Conservation (phyloP, 768 basidiomycete species). For the Tubosaeta brunneosetosa region DNA sequence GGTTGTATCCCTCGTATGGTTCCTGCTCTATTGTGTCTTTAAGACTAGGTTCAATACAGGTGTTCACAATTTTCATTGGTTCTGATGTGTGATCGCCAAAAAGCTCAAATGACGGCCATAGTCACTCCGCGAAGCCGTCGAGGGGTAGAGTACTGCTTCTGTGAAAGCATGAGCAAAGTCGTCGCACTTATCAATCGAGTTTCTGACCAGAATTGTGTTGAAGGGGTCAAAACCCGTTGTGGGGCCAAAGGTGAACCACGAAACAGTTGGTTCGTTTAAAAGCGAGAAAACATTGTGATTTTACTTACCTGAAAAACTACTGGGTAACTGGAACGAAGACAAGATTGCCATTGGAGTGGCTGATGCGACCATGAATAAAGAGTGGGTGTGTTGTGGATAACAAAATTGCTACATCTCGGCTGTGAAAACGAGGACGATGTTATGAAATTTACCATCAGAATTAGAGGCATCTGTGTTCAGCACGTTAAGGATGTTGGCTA, state of each 20-base stretch:
- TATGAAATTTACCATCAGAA: slow-evolving; percentile 46
- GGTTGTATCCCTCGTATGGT: too few relatives aligned
- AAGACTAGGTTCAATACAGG: neutral
- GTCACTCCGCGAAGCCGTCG: neutral
- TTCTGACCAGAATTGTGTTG: too few relatives aligned
- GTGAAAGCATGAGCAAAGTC: slow-evolving; percentile 48
- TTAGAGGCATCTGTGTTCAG: slow-evolving; percentile 39
- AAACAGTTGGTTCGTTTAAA: neutral
- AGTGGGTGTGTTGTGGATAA: slow-evolving; percentile 38
- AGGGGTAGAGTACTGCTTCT: slow-evolving; percentile 29
- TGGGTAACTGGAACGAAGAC: neutral
- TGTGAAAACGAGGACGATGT: slow-evolving; percentile 22
- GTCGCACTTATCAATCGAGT: slow-evolving; percentile 22
- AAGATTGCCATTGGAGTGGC: slow-evolving; percentile 45
- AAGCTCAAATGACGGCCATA: too few relatives aligned
- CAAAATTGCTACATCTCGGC: slow-evolving; percentile 51
- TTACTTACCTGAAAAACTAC: neutral
- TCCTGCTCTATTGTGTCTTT: neutral
- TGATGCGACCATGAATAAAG: slow-evolving; percentile 46
- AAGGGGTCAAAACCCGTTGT: too few relatives aligned
- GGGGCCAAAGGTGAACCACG: too few relatives aligned
- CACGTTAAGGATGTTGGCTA: too few relatives aligned
- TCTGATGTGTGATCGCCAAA: neutral
- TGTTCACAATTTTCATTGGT: neutral
- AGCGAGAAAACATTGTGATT: neutral